These are phyloP conservation scores for Amanita thiersii DNA, from an alignment of 768 basidiomycete genomes.

Conservation along the genomic window DNA sequence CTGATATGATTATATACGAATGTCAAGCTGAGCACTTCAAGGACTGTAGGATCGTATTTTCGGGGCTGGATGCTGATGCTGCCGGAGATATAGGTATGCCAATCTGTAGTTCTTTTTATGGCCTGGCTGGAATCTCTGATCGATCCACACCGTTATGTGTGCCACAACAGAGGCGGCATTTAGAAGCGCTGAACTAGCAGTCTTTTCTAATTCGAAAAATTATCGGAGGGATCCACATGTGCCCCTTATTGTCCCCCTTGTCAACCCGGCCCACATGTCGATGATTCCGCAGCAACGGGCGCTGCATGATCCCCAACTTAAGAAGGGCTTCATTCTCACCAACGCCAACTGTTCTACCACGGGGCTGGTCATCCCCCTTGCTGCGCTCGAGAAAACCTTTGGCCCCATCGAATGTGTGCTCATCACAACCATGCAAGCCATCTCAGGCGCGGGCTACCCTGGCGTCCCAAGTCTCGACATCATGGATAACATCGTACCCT, in stretches of 20 bases:
- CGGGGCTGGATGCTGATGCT: slow-evolving; percentile 91
- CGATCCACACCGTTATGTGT: too few species aligned
- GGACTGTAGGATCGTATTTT: slow-evolving; percentile 85
- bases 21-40: slow-evolving; percentile 73
- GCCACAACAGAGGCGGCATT: slow-evolving; percentile 72
- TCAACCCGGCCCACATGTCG: slow-evolving; percentile 79
- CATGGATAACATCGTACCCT: slow-evolving; percentile 92
- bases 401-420: slow-evolving; percentile 90
- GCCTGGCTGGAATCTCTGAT: too few species aligned
- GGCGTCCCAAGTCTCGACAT: slow-evolving; percentile 87
- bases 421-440: slow-evolving; percentile 96
- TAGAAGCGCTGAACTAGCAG: slow-evolving; percentile 76
- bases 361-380: slow-evolving; percentile 84
- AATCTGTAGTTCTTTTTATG: slow-evolving; percentile 9
- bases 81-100: slow-evolving; percentile 87
- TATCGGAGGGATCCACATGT: slow-evolving; percentile 87
- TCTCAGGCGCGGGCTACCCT: slow-evolving; percentile 97
- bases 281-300: slow-evolving; percentile 80
- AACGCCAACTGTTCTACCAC: slow-evolving; percentile 99
- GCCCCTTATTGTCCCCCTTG: slow-evolving; percentile 93
- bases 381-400: slow-evolving; percentile 82
- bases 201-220: slow-evolving; percentile 98
- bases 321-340: slow-evolving; percentile 90
- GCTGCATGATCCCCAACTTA: slow-evolving; percentile 56
- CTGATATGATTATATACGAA: slow-evolving; percentile 58